phyloP scores from a whole-genome alignment of 1,284 basidiomycete genomes.

The Pseudozyma sp. region DNA sequence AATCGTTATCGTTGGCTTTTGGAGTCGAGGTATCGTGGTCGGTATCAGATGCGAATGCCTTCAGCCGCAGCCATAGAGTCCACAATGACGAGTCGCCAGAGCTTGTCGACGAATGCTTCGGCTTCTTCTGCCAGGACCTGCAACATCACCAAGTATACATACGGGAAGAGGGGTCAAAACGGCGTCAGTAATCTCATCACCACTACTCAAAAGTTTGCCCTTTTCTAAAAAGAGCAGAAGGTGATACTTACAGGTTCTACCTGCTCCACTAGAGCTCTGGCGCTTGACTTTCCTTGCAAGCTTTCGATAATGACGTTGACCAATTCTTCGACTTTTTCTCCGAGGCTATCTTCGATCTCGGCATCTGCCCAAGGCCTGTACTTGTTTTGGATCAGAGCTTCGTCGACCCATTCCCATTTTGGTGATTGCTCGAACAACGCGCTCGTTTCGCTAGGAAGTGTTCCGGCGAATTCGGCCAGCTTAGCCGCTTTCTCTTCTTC shows the following conservation, averaged over 20 bases:
- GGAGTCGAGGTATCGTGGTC: too few species aligned
- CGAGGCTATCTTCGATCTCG: constrained; percentile 60
- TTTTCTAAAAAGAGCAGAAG: too few species aligned
- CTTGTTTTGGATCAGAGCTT: constrained; percentile 34
- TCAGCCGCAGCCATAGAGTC: constrained; percentile 49
- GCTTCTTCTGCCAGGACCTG: constrained; percentile 65
- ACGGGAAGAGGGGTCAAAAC: background rate
- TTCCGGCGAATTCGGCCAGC: constrained; percentile 11
- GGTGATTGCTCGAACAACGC: constrained; percentile 40
- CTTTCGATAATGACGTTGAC: constrained; percentile 53
- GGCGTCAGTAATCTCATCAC: background rate
- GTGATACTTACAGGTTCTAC: constrained; percentile 58
- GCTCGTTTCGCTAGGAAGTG: constrained; percentile 24
- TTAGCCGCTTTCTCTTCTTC: constrained; percentile 29
- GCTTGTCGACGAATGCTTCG: constrained; percentile 50
- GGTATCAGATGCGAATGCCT: constrained; percentile 16
- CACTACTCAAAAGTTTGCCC: background rate
- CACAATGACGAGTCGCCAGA: constrained; percentile 60
- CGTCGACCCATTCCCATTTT: constrained; percentile 56
- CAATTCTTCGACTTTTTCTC: constrained; percentile 62
- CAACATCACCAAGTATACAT: background rate
- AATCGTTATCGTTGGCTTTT: too few species aligned
- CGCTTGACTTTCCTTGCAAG: constrained; percentile 32
- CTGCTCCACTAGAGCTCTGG: constrained; percentile 44
- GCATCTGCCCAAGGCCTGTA: constrained; percentile 50